Base-by-base conservation (phyloP, 768 basidiomycete species). In the Auricularia sp. region DNA sequence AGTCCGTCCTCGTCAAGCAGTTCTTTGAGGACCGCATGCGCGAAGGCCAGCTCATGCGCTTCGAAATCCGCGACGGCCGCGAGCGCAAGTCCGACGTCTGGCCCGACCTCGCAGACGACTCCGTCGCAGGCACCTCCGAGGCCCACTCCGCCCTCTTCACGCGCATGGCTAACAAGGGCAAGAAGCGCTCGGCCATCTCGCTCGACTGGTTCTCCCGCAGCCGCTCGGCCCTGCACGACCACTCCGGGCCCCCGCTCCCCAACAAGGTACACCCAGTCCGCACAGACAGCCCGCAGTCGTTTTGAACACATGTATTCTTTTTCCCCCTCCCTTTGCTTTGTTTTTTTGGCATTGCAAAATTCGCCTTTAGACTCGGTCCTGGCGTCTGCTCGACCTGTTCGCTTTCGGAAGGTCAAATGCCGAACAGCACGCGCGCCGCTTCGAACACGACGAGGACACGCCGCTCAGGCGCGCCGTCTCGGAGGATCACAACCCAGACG, bases 1-100 rank as follows among this genome's bases (percentile, higher is more conserved):
- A 64, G 34, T 61, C 58, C 43, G 64, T 64, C 11, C 64, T 64
- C 21, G 64, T 64, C n/a, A 58, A 64, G 51, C 36, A 64, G 36
- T 64, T 64, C 34, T 64, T 64, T 29, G 59, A 61, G 59, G 23
- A 44, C n/a, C 58, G 64, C 8, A 59, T 58, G 34, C 23, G 18
- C 12, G 34, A 43, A 8, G 64, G 59, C 36, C n/a, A 21, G 14
- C 23, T 61, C 59, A 61, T 60, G 36, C 64, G 64, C 43, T 43
- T 64, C 35, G 64, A 64, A 29, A 61, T 64, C 8, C 56, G 64
- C 39, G 64, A 64, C 42, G 64, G 64, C 59, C n/a, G 23, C 36
- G 64, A 64, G 56, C 23, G 56, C 23, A 23, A 14, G 23, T n/a
- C 34, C 14, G 56, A 34, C 56, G 23, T 34, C 56, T 29, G 23